Evolutionary conservation across 73 alveolate genomes (phyloP).

Genomic region (Tetrahymena malaccensis): DNA sequence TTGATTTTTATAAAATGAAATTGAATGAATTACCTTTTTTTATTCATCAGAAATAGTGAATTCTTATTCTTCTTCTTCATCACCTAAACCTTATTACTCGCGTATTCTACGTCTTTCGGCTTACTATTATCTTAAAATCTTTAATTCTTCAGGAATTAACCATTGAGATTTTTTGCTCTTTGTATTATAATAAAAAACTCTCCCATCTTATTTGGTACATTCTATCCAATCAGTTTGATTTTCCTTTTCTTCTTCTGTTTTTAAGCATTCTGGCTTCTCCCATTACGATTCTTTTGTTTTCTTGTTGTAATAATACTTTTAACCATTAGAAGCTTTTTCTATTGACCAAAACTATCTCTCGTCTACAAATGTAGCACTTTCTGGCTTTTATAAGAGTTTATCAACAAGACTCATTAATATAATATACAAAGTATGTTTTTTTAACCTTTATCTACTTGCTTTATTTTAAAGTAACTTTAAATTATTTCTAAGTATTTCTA

Average conservation of each 20-base stretch:
- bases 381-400: not conserved
- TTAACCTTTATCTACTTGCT: not conserved
- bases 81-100: not conserved
- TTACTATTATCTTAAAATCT: not conserved
- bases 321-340: not conserved
- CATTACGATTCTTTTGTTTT: not conserved
- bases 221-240: not conserved
- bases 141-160: not conserved
- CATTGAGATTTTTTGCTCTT: not conserved
- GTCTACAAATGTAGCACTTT: not conserved
- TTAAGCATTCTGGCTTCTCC: not conserved
- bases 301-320: not conserved
- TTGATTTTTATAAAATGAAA: not conserved
- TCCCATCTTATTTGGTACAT: not conserved
- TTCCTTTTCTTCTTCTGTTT: not conserved
- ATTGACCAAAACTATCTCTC: not conserved
- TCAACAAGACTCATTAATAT: not conserved
- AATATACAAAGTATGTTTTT: not conserved
- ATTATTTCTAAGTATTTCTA: not conserved
- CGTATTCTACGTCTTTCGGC: not conserved
- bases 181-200: not conserved
- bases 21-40: not conserved
- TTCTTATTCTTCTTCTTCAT: not conserved
- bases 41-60: not conserved
- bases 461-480: not conserved